Base-by-base conservation (phyloP, 768 basidiomycete species). In the Melanogaster broomeanus region DNA sequence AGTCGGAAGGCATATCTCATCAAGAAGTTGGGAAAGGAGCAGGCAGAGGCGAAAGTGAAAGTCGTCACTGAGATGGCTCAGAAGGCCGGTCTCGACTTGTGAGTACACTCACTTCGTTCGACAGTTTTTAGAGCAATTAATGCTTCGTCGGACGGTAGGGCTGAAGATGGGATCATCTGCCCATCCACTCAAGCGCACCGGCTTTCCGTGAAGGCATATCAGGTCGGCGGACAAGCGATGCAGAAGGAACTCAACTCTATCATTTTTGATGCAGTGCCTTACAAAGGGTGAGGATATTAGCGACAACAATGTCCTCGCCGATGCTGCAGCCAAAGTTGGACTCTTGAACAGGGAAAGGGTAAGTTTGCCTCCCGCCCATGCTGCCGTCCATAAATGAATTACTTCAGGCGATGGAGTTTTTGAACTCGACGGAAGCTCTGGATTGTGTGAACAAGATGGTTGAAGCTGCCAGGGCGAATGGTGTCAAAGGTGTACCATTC, bases 401-500 rank as follows among this genome's bases (percentile, higher is more conserved):
- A 4, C 30, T 42, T 27, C 39, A 79, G 72, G 77, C 75, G 24
- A 47, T 61, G 28, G 58, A 67, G 19, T 81, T 79, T 64, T 67
- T 81, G 48, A 52, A 61, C 37, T 71, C 73, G 2, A 71, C 73
- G 39, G 76, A 75, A 55, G 55, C 72, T 16, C 59, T 67, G 24
- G 61, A 70, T 28, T 76, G 75, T 35, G 74, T 81, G 7, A 60
- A 72, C 42, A 66, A 67, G 22, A 75, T 73, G 55, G 67, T 77
- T 48, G 58, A 63, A 8, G 67, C 71, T 12, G 77, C 77, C 3
- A 71, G 73, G 52, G 59, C 65, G 22, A 66, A 71, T n/a, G 75
- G 77, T 5, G 77, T 81, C 52, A 72, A 69, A 1, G 80, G 81
- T 31, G 79, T 81, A 1, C 81, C 81, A 0, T 81, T 78, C 62